Percentiles rank a stretch among this genome's conserved stretches.
Evolutionary conservation across 306 rosid genomes (phyloP).

Genomic region (Castanea sativa): DNA sequence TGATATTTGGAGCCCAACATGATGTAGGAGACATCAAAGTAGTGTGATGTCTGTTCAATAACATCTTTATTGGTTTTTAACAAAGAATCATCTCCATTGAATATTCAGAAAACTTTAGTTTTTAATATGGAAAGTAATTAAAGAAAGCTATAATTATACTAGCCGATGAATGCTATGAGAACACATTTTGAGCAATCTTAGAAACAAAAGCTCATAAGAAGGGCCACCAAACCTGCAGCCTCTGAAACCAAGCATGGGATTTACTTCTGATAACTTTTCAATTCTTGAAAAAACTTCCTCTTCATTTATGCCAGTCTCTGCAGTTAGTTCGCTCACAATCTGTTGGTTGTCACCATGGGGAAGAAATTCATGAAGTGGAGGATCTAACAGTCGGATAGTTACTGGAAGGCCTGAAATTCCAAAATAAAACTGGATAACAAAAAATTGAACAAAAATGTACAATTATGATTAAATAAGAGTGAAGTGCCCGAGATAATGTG

Average conservation of each 20-base stretch:
- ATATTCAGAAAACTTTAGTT: background rate
- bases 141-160: background rate
- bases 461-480: too few species aligned
- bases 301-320: conserved; percentile 88
- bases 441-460: too few species aligned
- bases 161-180: background rate
- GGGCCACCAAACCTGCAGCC: conserved; percentile 78
- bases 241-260: conserved; percentile 98
- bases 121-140: background rate
- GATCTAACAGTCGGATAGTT: conserved; percentile 90
- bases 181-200: background rate
- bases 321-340: conserved; percentile 75
- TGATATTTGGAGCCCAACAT: background rate
- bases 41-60: background rate
- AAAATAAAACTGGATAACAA: background rate
- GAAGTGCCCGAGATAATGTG: background rate
- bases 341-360: conserved; percentile 93
- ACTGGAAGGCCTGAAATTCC: conserved; percentile 76
- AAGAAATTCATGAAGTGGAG: conserved; percentile 99
- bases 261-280: conserved; percentile 92
- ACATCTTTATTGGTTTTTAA: background rate
- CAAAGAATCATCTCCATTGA: background rate
- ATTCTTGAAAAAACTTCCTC: conserved; percentile 81
- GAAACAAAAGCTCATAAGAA: conserved; percentile 7
- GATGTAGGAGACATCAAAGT: background rate